phyloP scores from a whole-genome alignment of 2,329 filamentous ascomycete genomes.

The Claviceps citrina region DNA sequence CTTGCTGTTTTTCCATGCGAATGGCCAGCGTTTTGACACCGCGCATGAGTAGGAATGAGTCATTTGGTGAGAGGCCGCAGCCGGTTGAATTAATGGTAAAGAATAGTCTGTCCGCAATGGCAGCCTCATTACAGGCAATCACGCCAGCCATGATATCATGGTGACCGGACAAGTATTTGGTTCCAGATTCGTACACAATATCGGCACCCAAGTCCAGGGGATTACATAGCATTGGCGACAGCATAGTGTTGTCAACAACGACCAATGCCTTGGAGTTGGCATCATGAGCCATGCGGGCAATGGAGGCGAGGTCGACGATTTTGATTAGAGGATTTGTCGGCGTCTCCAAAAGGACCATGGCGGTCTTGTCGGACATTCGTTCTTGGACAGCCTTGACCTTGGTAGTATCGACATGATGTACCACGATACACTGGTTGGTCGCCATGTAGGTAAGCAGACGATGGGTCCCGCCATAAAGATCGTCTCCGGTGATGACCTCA shows the following conservation, averaged over 20 bases:
- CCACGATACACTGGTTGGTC: slow-evolving; percentile 76
- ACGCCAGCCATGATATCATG: slow-evolving; percentile 99
- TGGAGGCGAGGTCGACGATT: slow-evolving; percentile 77
- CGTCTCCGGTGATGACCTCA: slow-evolving; percentile 92
- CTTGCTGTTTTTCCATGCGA: slow-evolving; percentile 96
- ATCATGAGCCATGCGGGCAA: slow-evolving; percentile 61
- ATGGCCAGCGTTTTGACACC: slow-evolving; percentile 94
- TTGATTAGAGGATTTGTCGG: slow-evolving; percentile 98
- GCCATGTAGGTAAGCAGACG: slow-evolving; percentile 83
- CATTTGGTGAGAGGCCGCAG: slow-evolving; percentile 85
- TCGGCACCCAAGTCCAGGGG: slow-evolving; percentile 89
- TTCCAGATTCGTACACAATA: slow-evolving; percentile 93
- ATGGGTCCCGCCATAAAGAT: slow-evolving; percentile 92
- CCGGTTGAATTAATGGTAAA: slow-evolving; percentile 96
- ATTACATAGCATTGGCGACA: slow-evolving; percentile 86
- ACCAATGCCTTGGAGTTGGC: slow-evolving; percentile 68
- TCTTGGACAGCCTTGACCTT: slow-evolving; percentile 52
- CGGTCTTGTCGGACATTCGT: slow-evolving; percentile 63
- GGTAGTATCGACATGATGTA: slow-evolving; percentile 94
- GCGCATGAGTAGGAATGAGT: slow-evolving; percentile 87
- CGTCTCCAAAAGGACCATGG: slow-evolving; percentile 91
- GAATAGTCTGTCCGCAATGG: slow-evolving; percentile 76
- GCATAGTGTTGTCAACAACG: slow-evolving; percentile 96
- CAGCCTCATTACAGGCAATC: slow-evolving; percentile 72
- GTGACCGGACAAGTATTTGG: slow-evolving; percentile 93